A percentile compares a stretch with the other conserved stretches of the same genome.
These are phyloP conservation scores for Fusarium sp. DNA, from an alignment of 2,329 filamentous ascomycete species.

Conservation along the genomic window DNA sequence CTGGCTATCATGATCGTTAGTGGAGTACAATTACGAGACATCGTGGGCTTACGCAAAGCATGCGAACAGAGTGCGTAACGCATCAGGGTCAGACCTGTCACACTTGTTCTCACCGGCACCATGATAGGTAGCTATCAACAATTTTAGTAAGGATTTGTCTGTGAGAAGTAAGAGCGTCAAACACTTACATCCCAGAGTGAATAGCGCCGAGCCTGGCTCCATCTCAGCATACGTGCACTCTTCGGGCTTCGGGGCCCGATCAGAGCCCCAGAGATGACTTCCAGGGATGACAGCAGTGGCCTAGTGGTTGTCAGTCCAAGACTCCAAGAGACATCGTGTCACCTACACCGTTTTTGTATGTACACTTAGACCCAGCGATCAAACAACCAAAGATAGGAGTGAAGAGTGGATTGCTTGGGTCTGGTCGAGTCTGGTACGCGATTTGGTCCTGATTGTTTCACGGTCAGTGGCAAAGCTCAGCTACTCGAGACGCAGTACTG, in stretches of 20 bases:
- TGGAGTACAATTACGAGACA: accelerated
- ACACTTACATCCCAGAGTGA: not conserved
- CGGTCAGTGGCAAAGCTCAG: not conserved
- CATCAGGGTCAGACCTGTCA: not conserved
- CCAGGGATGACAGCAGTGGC: not conserved
- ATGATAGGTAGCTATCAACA: not conserved
- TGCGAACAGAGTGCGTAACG: not conserved
- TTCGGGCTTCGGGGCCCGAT: not conserved
- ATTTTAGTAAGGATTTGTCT: accelerated
- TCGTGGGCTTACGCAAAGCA: not conserved
- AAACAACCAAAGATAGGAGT: not conserved
- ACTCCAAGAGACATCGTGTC: accelerated
- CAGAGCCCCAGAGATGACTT: not conserved
- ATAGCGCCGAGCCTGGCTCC: not conserved
- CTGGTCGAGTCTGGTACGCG: not conserved
- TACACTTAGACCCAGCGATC: not conserved
- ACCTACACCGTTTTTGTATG: not conserved
- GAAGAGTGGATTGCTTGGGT: not conserved
- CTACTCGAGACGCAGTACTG: not conserved
- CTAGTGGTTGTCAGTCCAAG: not conserved
- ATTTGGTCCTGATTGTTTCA: not conserved
- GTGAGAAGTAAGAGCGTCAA: not conserved
- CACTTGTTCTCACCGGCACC: not conserved
- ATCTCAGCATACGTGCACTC: not conserved
- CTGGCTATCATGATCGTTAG: accelerated